phyloP scores from a whole-genome alignment of 2,329 filamentous ascomycete genomes.

The Tolypocladium endophyticum region DNA sequence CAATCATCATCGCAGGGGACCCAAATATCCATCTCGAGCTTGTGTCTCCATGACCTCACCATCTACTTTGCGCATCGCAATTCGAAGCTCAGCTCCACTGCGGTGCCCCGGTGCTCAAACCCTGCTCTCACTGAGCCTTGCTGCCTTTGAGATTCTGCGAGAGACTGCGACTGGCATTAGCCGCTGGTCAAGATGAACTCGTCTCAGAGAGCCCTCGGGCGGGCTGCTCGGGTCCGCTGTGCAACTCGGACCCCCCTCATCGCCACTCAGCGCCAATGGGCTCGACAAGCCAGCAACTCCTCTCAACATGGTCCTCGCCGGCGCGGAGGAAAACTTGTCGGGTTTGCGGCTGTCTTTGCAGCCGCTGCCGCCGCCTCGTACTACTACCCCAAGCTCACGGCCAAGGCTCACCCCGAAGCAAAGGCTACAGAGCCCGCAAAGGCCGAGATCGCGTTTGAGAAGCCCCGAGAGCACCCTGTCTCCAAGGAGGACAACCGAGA shows the following conservation, averaged over 20 bases:
- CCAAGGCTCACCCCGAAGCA: constrained; percentile 8
- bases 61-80: not conserved
- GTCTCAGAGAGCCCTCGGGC: constrained; percentile 17
- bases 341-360: constrained; percentile 23
- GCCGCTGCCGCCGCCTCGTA: constrained; percentile 26
- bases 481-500: constrained; percentile 66
- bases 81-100: not conserved
- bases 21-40: not conserved
- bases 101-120: not conserved
- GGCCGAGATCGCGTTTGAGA: constrained; percentile 58
- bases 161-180: not conserved
- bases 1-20: not conserved
- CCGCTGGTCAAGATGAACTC: constrained; percentile 17
- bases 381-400: constrained; percentile 24
- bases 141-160: not conserved
- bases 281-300: constrained; percentile 15
- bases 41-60: not conserved
- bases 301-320: constrained; percentile 8
- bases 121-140: not conserved
- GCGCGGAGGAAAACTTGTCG: constrained; percentile 17
- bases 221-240: constrained; percentile 13
- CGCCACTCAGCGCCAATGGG: constrained; percentile 17
- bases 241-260: constrained; percentile 10
- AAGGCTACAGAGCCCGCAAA: constrained; percentile 13
- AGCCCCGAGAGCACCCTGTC: constrained; percentile 42